Percentiles rank a stretch among this genome's conserved stretches.
Evolutionary conservation across 768 basidiomycete species (phyloP).

Genomic region (Polyporus arcularius): DNA sequence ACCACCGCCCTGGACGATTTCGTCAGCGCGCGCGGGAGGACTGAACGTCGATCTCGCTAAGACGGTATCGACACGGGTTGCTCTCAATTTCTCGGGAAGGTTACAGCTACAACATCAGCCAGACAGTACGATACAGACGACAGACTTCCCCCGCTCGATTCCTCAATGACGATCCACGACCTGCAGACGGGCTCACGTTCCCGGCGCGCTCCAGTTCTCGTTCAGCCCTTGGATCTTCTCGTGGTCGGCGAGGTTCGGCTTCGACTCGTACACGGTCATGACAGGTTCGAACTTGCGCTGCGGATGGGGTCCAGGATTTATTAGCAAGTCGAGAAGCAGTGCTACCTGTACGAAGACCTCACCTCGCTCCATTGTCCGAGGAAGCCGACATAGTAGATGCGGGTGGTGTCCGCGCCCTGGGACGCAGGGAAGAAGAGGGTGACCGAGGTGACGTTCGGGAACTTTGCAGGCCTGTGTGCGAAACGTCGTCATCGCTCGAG

Average conservation of each 20-base stretch:
- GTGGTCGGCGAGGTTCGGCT: constrained; percentile 87
- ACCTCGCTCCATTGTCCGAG: constrained; percentile 82
- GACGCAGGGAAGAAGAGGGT: constrained; percentile 81
- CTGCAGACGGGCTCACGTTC: background rate
- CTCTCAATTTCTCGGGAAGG: too few species aligned
- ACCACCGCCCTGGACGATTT: too few species aligned
- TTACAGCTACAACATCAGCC: too few species aligned
- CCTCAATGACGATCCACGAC: background rate
- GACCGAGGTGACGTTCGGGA: constrained; percentile 78
- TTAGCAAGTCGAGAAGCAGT: background rate
- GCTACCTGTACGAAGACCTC: constrained; percentile 10
- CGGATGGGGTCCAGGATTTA: background rate
- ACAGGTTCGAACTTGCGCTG: constrained; percentile 79
- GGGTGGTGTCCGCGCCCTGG: constrained; percentile 75
- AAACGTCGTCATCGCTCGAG: too few species aligned
- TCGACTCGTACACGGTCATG: constrained; percentile 85
- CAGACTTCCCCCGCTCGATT: too few species aligned
- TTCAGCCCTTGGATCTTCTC: constrained; percentile 82
- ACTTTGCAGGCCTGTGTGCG: constrained; percentile 72
- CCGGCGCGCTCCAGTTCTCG: constrained; percentile 42
- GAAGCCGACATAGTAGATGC: constrained; percentile 85
- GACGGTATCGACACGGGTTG: too few species aligned
- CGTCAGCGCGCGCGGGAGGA: too few species aligned
- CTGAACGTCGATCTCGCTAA: too few species aligned
- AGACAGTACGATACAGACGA: too few species aligned